These are phyloP conservation scores for Hortiboletus rubellus DNA, from an alignment of 1,284 basidiomycete genomes.

Conservation along the genomic window DNA sequence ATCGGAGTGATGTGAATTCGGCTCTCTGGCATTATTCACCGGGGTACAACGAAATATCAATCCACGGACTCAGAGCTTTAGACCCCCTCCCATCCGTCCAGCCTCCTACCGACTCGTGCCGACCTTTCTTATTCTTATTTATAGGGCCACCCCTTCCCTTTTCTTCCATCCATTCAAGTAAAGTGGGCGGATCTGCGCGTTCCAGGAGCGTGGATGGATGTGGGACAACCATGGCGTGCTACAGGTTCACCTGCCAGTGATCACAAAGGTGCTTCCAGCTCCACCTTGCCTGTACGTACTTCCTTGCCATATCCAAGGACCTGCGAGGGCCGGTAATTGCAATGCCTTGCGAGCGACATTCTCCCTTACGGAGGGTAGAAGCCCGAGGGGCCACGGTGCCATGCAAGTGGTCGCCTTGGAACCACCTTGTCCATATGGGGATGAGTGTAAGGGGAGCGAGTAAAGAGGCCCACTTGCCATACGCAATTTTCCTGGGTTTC, in stretches of 20 bases:
- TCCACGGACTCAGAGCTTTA: slow-evolving; percentile 32
- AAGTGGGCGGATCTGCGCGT: too few species aligned
- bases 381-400: slow-evolving; percentile 7
- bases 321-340: slow-evolving; percentile 3
- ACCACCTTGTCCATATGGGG: slow-evolving; percentile 6
- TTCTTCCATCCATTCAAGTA: too few species aligned
- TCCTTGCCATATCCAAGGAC: slow-evolving; percentile 1
- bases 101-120: slow-evolving; percentile 49
- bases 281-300: slow-evolving; percentile 8
- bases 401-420: slow-evolving; percentile 8
- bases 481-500: slow-evolving; percentile 3
- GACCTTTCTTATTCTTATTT: slow-evolving; percentile 50
- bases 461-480: neutral
- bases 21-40: too few species aligned
- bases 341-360: slow-evolving; percentile 1
- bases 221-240: too few species aligned
- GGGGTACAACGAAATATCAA: slow-evolving; percentile 30
- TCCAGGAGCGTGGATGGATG: too few species aligned
- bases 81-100: slow-evolving; percentile 55
- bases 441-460: too few species aligned
- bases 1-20: too few species aligned
- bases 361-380: neutral
- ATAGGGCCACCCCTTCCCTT: too few species aligned
- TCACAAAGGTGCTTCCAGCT: neutral
- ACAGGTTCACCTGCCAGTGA: neutral